phyloP scores from a whole-genome alignment of 305 asterid species.

The Striga hermonthica region DNA sequence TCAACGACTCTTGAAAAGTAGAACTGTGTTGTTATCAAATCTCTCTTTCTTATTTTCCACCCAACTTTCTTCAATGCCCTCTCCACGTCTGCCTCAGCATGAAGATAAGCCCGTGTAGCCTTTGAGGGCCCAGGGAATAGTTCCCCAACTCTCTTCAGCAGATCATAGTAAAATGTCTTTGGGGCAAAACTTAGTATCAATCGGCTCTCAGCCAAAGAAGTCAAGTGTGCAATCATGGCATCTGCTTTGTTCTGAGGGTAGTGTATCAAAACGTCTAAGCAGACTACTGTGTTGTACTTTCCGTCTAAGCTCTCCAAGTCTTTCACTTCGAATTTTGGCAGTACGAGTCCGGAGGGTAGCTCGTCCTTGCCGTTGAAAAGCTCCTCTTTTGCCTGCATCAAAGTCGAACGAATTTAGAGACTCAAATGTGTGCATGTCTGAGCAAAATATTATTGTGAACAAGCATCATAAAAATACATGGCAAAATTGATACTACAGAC shows the following conservation, averaged over 20 bases:
- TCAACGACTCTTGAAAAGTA: constrained; percentile 82
- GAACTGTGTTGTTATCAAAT: constrained; percentile 73
- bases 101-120: constrained; percentile 96
- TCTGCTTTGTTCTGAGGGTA: constrained; percentile 94
- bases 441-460: no score
- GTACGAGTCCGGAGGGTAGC: constrained; percentile 41
- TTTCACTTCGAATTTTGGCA: constrained; percentile 78
- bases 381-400: constrained; percentile 71
- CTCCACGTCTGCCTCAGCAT: constrained; percentile 87
- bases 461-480: no score
- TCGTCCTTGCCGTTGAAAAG: constrained; percentile 52
- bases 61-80: constrained; percentile 81
- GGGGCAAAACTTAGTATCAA: constrained; percentile 91
- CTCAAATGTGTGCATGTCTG: neutral
- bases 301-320: constrained; percentile 90
- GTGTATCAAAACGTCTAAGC: constrained; percentile 91
- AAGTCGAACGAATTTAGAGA: neutral
- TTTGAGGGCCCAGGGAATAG: constrained; percentile 97
- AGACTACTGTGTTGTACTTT: constrained; percentile 77
- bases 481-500: no score
- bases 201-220: constrained; percentile 80
- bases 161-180: constrained; percentile 68
- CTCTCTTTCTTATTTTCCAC: constrained; percentile 87
- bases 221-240: constrained; percentile 90
- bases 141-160: constrained; percentile 87